Conservation (phyloP, 2,329 filamentous ascomycete species). For the Drechslerella dactyloides region DNA sequence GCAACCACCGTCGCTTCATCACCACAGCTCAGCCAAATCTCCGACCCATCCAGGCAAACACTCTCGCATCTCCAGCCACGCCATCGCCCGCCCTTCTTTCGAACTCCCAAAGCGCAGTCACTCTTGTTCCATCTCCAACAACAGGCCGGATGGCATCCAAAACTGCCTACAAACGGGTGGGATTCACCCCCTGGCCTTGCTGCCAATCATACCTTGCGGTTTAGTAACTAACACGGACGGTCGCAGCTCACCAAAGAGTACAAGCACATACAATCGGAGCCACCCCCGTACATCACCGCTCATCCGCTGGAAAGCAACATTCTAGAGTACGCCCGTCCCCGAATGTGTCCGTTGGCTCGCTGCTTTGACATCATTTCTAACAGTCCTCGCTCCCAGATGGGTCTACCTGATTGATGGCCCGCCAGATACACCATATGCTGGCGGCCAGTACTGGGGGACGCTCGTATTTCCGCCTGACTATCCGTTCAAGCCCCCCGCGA, state of each 20-base stretch:
- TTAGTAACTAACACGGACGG: constrained; percentile 25
- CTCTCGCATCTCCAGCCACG: neutral
- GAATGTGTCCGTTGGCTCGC: constrained; percentile 6
- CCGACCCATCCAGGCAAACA: neutral
- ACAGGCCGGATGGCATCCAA: constrained; percentile 52
- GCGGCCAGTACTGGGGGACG: constrained; percentile 97
- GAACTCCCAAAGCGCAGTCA: neutral
- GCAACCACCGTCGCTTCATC: neutral
- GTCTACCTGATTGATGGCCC: constrained; percentile 96
- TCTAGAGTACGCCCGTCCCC: constrained; percentile 69
- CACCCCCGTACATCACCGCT: constrained; percentile 84
- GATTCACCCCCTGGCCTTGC: constrained; percentile 27
- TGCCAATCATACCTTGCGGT: constrained; percentile 21
- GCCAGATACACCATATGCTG: constrained; percentile 89
- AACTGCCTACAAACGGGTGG: constrained; percentile 54
- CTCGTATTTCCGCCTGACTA: constrained; percentile 95
- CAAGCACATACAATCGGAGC: constrained; percentile 72
- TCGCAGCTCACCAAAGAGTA: constrained; percentile 69
- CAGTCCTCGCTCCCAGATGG: constrained; percentile 66
- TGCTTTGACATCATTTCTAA: neutral
- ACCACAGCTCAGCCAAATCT: neutral
- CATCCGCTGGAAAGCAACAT: constrained; percentile 92
- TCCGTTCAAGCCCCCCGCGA: constrained; percentile 93
- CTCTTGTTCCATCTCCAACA: constrained; percentile 6
- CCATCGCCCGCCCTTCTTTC: neutral